Conservation (phyloP, 495 filamentous ascomycete genomes). For the Penicillium coprophilum region DNA sequence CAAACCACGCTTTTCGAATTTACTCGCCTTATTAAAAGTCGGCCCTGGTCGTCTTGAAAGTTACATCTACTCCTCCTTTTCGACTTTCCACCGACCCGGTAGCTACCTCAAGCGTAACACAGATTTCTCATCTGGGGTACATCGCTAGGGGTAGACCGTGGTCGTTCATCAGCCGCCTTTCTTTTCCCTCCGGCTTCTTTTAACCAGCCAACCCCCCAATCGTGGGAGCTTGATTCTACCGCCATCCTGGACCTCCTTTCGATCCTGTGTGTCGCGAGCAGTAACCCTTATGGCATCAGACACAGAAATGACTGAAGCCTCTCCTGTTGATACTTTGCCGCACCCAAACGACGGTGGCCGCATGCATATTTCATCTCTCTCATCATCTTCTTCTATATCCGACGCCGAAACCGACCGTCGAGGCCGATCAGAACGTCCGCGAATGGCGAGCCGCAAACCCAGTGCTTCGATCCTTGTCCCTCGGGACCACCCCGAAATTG, state of each 20-base stretch:
- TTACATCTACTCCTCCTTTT: conserved; percentile 14
- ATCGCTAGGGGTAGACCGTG: conserved; percentile 48
- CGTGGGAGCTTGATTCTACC: conserved; percentile 12
- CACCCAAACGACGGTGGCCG: conserved; percentile 47
- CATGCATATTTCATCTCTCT: conserved; percentile 44
- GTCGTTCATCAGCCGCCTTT: conserved; percentile 25
- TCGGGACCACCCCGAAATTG: conserved; percentile 66
- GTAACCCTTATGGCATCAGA: conserved; percentile 41
- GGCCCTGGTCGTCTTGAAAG: conserved; percentile 14
- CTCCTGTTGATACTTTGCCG: conserved; percentile 44
- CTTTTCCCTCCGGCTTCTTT: conserved; percentile 4
- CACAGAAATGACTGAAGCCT: conserved; percentile 43
- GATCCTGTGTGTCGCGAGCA: conserved; percentile 22
- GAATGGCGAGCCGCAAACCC: conserved; percentile 63
- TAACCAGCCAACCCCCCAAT: background rate
- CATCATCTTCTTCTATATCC: conserved; percentile 49
- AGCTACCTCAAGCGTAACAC: conserved; percentile 49
- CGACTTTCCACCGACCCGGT: conserved; percentile 28
- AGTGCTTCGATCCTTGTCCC: conserved; percentile 81
- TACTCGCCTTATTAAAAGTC: conserved; percentile 5
- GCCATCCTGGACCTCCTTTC: conserved; percentile 30
- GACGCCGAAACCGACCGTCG: conserved; percentile 48
- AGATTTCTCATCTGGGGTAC: conserved; percentile 44
- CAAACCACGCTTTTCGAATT: conserved; percentile 1
- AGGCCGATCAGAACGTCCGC: conserved; percentile 49